These are phyloP conservation scores for Coemansia sp. DNA, from an alignment of 192 early-diverging fungal genomes.

Conservation along the genomic window DNA sequence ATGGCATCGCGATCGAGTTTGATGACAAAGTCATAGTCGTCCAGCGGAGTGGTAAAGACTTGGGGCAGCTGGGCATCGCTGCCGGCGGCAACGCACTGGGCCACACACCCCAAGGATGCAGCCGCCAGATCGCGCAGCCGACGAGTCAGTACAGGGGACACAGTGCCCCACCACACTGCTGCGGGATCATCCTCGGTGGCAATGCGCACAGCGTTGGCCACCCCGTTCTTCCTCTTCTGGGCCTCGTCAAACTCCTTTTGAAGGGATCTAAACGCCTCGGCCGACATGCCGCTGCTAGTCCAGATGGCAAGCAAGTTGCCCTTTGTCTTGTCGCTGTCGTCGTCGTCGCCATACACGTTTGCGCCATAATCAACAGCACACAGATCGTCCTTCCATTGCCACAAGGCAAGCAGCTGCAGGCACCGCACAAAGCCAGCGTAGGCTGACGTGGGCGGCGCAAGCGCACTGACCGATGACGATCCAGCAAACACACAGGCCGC, in stretches of 20 bases:
- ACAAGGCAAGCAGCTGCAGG: conserved; percentile 68
- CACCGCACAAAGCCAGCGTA: conserved; percentile 77
- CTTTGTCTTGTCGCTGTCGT: conserved; percentile 30
- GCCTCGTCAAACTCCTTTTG: conserved; percentile 58
- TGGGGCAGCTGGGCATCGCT: conserved; percentile 31
- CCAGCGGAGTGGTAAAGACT: conserved; percentile 81
- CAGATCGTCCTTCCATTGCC: conserved; percentile 75
- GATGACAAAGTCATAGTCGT: conserved; percentile 77
- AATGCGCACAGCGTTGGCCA: conserved; percentile 23
- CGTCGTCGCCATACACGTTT: conserved; percentile 52
- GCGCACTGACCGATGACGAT: conserved; percentile 34
- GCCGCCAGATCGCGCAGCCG: conserved; percentile 63
- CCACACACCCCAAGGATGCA: conserved; percentile 62
- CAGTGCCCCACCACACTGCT: conserved; percentile 33
- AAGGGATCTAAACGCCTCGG: conserved; percentile 11
- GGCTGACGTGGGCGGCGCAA: conserved; percentile 61
- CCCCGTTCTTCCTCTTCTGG: conserved; percentile 38
- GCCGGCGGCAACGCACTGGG: conserved; percentile 18
- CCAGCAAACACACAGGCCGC: conserved; percentile 71
- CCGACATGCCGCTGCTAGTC: conserved; percentile 19
- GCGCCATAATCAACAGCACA: conserved; percentile 80
- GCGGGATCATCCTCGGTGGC: conserved; percentile 38
- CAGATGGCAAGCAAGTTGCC: conserved; percentile 27
- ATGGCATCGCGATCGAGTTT: conserved; percentile 56
- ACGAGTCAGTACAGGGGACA: conserved; percentile 39